phyloP scores from a whole-genome alignment of 208 protist genomes.

The Trypanosoma grayi region DNA sequence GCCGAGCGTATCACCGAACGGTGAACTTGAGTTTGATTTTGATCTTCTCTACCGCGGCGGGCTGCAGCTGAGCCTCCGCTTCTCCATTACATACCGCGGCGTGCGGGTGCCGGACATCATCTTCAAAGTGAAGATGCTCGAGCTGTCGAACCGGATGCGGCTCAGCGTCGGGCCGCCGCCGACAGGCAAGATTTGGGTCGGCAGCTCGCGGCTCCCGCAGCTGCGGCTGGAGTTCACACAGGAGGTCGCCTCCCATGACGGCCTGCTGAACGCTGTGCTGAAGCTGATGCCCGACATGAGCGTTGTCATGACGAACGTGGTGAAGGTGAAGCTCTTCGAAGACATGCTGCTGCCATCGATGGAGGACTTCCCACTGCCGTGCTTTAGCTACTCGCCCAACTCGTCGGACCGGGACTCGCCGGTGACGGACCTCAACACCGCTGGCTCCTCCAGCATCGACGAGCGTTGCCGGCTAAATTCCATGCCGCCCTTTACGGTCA shows the following conservation, averaged over 20 bases:
- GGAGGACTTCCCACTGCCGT: constrained; percentile 80
- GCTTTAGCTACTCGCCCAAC: constrained; percentile 23
- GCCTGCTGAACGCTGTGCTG: constrained; percentile 58
- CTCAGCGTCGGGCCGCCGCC: constrained; percentile 72
- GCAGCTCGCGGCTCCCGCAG: constrained; percentile 48
- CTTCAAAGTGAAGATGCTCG: constrained; percentile 73
- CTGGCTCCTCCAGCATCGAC: neutral
- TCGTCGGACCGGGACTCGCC: constrained; percentile 9
- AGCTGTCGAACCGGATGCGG: constrained; percentile 71
- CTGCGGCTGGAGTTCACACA: constrained; percentile 76
- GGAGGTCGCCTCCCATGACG: constrained; percentile 70
- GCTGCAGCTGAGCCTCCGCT: constrained; percentile 60
- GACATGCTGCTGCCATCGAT: constrained; percentile 82
- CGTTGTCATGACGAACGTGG: constrained; percentile 55
- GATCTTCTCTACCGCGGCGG: constrained; percentile 84
- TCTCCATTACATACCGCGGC: constrained; percentile 58
- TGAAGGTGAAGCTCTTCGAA: constrained; percentile 70
- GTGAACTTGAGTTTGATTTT: constrained; percentile 82
- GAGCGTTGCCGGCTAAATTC: neutral
- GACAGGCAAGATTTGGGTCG: constrained; percentile 75
- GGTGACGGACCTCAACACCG: neutral
- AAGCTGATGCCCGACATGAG: constrained; percentile 78
- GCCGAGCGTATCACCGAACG: constrained; percentile 35
- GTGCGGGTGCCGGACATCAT: constrained; percentile 69
- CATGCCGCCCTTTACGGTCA: neutral